Evolutionary conservation across 2,329 filamentous ascomycete species (phyloP), one percentile per base, ranked within the genome.

Genomic region (Hymenoscyphus albidus): DNA sequence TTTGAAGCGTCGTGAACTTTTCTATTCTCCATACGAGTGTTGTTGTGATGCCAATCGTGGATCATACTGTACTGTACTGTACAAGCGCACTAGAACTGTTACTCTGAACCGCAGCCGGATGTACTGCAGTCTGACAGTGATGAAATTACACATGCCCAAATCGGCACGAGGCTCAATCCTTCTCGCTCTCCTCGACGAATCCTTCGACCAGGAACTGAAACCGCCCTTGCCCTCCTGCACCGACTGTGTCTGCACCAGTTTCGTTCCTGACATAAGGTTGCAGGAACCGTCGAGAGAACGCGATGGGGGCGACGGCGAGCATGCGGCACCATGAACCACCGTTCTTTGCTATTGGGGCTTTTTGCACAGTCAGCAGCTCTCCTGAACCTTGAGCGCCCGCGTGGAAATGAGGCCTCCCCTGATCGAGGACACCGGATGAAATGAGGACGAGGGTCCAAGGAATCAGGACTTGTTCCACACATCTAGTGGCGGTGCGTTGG

Each of bases 361-460:
- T 10, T 51, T 51, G 44, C 44, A 22, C n/a, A 51, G 44, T 51
- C 44, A 51, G n/a, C 44, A n/a, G n/a, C 44, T 51, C 44, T 51
- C n/a, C 5, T 51, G n/a, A 18, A 51, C 44, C 44, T 51, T n/a
- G n/a, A 51, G 44, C 18, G 44, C 44, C 9, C 18, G 42, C 40
- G 59, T 61, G 59, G 59, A 61, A 40, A 61, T 61, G 59, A 61
- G 31, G 59, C 40, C 35, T 44, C 22, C 22, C 59, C 59, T 54
- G 40, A 27, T 61, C 59, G 31, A 51, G 59, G 13, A 61, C 59
- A 61, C 54, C 59, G 42, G 59, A 61, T 40, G 59, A 54, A 61
- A 61, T 61, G 39, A 61, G 39, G 35, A n/a, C 59, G 22, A 40
- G 22, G 39, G 18, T 9, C 42, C 9, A 27, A 61, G 4, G 59